A percentile compares a stretch with the other conserved stretches of the same genome.
Conservation (phyloP, 208 protist species). For the Acanthamoeba sp. region DNA sequence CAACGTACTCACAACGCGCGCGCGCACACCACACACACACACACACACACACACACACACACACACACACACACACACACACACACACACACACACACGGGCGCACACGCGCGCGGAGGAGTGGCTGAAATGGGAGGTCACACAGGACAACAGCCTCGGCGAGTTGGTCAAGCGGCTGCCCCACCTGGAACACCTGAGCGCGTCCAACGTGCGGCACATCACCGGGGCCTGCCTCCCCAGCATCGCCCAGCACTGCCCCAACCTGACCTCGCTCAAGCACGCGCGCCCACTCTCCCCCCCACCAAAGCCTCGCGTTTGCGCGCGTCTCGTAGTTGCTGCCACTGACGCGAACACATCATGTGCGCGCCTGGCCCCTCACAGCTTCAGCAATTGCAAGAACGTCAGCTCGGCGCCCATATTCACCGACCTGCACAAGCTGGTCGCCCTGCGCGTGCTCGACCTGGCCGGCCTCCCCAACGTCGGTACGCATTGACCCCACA, state of each 20-base stretch:
- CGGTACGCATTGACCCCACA: background rate
- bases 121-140: background rate
- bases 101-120: no score
- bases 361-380: no score
- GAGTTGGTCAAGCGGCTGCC: conserved; percentile 16
- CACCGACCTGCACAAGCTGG: conserved; percentile 34
- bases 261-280: conserved; percentile 61
- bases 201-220: background rate
- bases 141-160: conserved; percentile 46
- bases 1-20: conserved; percentile 41
- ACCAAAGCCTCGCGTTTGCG: no score
- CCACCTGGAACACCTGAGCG: conserved; percentile 16
- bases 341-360: no score
- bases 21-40: background rate
- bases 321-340: no score
- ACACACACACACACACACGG: background rate
- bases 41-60: background rate
- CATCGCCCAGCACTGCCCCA: conserved; percentile 14
- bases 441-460: background rate
- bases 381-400: conserved; percentile 28
- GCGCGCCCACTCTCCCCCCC: no score
- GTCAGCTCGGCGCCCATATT: background rate
- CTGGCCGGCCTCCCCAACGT: background rate
- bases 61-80: no score
- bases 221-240: background rate